Evolutionary conservation across 2,329 filamentous ascomycete species (phyloP), one percentile per base, ranked within the genome.

Genomic region (Ploettnerulaceae sp.): DNA sequence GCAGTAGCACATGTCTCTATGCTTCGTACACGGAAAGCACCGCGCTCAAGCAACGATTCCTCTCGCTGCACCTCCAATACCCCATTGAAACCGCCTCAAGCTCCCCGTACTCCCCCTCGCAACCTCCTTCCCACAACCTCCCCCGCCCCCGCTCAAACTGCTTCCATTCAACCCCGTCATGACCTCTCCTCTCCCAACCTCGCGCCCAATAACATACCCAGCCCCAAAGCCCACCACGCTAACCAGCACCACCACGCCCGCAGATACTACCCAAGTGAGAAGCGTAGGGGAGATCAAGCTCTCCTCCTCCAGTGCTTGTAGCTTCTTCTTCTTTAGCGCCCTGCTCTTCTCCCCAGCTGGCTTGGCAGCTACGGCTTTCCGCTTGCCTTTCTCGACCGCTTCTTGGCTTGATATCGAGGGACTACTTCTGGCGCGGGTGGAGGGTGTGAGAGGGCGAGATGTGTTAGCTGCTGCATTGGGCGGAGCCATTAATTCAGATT

Each of bases 181-280:
- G 0, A 49, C 68, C 58, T 85, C 80, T 54, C 82, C 77, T 25
- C 77, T 72, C 3, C 81, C 81, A 18, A 82, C 79, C 56, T 85
- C 81, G 20, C 80, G 71, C 4, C 82, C 81, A 49, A 84, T 79
- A 18, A 83, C 80, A 57, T 83, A 84, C 8, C 82, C 81, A 7
- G 81, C 81, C 2, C 81, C 79, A 55, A 86, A 85, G 2, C 81
- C 81, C 25, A 85, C 80, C 1, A 83, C 81, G 6, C 77, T 81
- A 3, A 85, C 76, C 8, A 86, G 70, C 7, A 85, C 79, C 1
- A 85, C 77, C 1, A 84, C 81, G 14, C 82, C 81, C 6, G 81
- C 81, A 47, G 77, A 79, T 44, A 84, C 72, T 5, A 81, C 77
- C 63, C 80, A 84, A 0, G 80, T 79, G 39, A 83, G 62, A 6